Base-by-base conservation (phyloP, 176 grass and related monocot genomes). In the Oryza longistaminata region DNA sequence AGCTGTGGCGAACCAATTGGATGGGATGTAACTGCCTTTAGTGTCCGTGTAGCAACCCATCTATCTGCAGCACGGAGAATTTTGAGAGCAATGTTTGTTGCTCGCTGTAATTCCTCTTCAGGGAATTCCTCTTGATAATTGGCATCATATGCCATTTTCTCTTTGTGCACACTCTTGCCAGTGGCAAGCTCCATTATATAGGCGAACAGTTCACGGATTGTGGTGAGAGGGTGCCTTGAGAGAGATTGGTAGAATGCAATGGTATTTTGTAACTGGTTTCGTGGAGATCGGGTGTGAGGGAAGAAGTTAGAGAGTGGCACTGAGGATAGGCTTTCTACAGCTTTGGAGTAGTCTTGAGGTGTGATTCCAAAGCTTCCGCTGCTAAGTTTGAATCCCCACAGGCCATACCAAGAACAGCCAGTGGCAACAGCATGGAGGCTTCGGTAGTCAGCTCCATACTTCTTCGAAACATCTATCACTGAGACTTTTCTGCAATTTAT, bases 301-400 rank as follows among this genome's bases (percentile, higher is more conserved):
- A 88, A 87, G 71, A 90, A 85, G 21, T 74, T 74, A 3, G 86
- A 86, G 26, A 97, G 83, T 27, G 90, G 86, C 13, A 82, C 53
- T n/a, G 40, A 75, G 14, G 90, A 88, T 55, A 97, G 81, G 60
- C 11, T 71, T 9, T 87, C 74, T 33, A 92, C 35, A 58, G 95
- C 88, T 64, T 83, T 83, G n/a, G 53, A 31, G 75, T 94, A 92
- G 12, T 37, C 70, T 75, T 92, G 81, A 13, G 68, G 21, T 27
- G 88, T 97, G n/a, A 86, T 77, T 87, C 85, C 92, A 71, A 91
- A 97, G 66, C 95, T 92, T 68, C 90, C 88, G 22, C 46, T 68
- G 27, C 75, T 89, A 24, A 97, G 91, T 80, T 91, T 81, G 64
- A 92, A 97, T 75, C 92, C 92, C 95, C 90, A 97, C 19, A 86